Evolutionary conservation across 2,329 filamentous ascomycete species (phyloP), one percentile per base, ranked within the genome.

Genomic region (Hymenoscyphus fraxineus): DNA sequence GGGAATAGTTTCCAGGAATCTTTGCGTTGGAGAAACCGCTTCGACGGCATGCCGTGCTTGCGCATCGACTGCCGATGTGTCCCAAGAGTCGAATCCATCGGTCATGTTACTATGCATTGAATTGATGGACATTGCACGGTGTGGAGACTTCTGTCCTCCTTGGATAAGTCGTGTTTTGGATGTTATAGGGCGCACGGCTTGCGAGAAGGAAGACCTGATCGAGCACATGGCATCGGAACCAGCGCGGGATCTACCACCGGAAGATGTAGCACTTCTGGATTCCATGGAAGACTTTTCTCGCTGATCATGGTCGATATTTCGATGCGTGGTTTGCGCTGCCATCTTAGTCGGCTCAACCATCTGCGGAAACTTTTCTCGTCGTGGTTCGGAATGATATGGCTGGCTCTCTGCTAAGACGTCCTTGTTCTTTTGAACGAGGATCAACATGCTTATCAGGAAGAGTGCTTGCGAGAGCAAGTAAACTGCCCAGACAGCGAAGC

Each of bases 21-120:
- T 79, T 78, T 13, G 80, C 2, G 66, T 70, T 47, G 72, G 70
- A 19, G 72, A 73, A 39, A 65, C 79, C 39, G 81, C 80, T 63
- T 12, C 83, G 60, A 87, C 82, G 2, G 82, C 81, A 69, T 88
- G 84, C 35, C 85, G 82, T 69, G 82, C 84, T 68, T 88, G 84
- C 2, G 83, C 77, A 69, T 89, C 88, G 1, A 91, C 86, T 0
- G 81, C 80, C 0, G 88, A 90, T 0, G 88, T 91, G 71, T 92
- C 89, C 90, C 90, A 92, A 2, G 83, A 87, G 70, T 92, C 89
- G 71, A 92, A 92, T 1, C 85, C 84, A 66, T 90, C 87, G n/a
- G 84, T 83, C 35, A 67, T 64, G 16, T 15, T 74, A 31, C 64
- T 68, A 51, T 68, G 64, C 13, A 71, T 75, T 0, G 82, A 83